Percentiles rank a stretch among this genome's conserved stretches.
Evolutionary conservation across 805 yeast genomes (phyloP).

Genomic region (Kodamaea sagamina): DNA sequence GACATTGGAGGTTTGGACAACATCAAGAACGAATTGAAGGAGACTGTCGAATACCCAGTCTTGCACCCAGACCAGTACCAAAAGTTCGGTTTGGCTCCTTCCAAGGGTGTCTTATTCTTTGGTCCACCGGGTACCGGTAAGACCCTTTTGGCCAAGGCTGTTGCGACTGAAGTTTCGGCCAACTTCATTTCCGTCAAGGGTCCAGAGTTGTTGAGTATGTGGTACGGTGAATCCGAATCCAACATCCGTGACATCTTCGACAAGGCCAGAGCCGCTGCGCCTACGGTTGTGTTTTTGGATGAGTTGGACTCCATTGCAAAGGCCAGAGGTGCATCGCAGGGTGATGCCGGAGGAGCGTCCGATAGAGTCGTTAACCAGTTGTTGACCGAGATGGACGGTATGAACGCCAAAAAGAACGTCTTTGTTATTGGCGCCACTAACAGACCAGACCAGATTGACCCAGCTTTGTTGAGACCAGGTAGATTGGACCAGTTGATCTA

Average conservation of each 20-base stretch:
- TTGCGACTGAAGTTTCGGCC: slow-evolving; percentile 98
- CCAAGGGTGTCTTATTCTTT: slow-evolving; percentile 96
- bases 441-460: slow-evolving; percentile 99
- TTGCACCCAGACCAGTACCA: slow-evolving; percentile 98
- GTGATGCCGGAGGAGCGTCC: slow-evolving; percentile 96
- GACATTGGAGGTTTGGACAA: slow-evolving; percentile 98
- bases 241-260: slow-evolving; percentile 97
- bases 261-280: slow-evolving; percentile 99
- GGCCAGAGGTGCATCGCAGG: slow-evolving; percentile 87
- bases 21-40: slow-evolving; percentile 95
- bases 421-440: slow-evolving; percentile 99
- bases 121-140: slow-evolving; percentile 99
- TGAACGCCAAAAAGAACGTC: slow-evolving; percentile 98
- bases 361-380: slow-evolving; percentile 96
- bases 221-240: slow-evolving; percentile 98
- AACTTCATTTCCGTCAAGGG: slow-evolving; percentile 97
- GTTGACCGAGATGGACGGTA: slow-evolving; percentile 99
- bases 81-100: slow-evolving; percentile 96
- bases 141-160: slow-evolving; percentile 96
- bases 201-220: slow-evolving; percentile 95
- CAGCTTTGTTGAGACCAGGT: slow-evolving; percentile 98
- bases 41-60: slow-evolving; percentile 98
- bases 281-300: slow-evolving; percentile 97
- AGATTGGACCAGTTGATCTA: slow-evolving; percentile 97
- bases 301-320: slow-evolving; percentile 98